Evolutionary conservation across 106 monocot genomes (phyloP).

Genomic region (Dendrobium officinale): DNA sequence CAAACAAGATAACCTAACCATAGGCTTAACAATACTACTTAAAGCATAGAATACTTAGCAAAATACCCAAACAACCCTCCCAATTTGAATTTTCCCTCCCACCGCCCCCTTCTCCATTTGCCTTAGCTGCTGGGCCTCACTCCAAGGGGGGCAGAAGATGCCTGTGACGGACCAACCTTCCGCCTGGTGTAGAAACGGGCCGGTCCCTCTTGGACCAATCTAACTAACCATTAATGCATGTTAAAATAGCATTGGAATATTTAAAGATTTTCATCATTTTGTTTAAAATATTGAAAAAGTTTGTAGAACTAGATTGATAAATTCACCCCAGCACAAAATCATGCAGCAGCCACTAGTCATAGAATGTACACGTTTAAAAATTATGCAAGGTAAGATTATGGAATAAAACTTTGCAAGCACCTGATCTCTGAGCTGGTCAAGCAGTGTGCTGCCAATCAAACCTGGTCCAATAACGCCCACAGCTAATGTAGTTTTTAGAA

Average conservation of each 20-base stretch:
- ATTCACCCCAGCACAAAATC: background rate
- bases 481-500: slow-evolving; percentile 83
- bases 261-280: background rate
- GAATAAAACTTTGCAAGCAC: slow-evolving; percentile 20
- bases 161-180: too few relatives aligned
- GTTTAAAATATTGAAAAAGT: background rate
- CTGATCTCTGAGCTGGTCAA: slow-evolving; percentile 97
- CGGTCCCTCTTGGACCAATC: too few relatives aligned
- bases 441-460: slow-evolving; percentile 80
- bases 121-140: too few relatives aligned
- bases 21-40: too few relatives aligned
- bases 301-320: background rate
- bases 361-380: background rate
- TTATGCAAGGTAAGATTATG: background rate
- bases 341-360: background rate
- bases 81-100: too few relatives aligned
- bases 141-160: too few relatives aligned
- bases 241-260: background rate
- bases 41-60: too few relatives aligned
- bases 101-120: too few relatives aligned
- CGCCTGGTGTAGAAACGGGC: too few relatives aligned
- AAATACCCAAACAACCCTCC: too few relatives aligned
- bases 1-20: too few relatives aligned
- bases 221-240: background rate
- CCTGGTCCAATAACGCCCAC: slow-evolving; percentile 96